A percentile compares a stretch with the other conserved stretches of the same genome.
These are phyloP conservation scores for Monosporascus sp. DNA, from an alignment of 2,329 filamentous ascomycete species.

Conservation along the genomic window DNA sequence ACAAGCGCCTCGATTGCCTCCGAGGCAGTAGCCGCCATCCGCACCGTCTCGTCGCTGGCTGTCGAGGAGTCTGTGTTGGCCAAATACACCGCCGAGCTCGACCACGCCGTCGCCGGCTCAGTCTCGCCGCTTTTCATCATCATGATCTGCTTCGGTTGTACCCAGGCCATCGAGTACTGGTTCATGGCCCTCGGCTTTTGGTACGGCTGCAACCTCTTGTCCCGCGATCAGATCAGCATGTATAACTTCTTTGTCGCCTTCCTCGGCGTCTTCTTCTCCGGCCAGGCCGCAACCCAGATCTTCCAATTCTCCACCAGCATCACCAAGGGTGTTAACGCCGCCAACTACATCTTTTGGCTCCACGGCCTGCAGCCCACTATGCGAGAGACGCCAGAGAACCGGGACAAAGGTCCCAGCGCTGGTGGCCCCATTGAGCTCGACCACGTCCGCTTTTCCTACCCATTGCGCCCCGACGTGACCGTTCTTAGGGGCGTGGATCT, in stretches of 20 bases:
- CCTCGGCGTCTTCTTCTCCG: conserved; percentile 43
- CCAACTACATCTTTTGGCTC: conserved; percentile 48
- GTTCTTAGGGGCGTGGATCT: conserved; percentile 41
- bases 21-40: conserved; percentile 41
- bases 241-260: conserved; percentile 46
- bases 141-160: conserved; percentile 22
- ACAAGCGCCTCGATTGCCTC: conserved; percentile 39
- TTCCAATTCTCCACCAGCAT: conserved; percentile 47
- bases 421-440: conserved; percentile 41
- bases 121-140: conserved; percentile 11
- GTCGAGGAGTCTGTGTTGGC: conserved; percentile 30
- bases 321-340: conserved; percentile 44
- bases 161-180: conserved; percentile 26
- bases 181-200: conserved; percentile 32
- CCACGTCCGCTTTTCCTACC: conserved; percentile 60
- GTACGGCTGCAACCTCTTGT: conserved; percentile 29
- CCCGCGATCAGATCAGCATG: conserved; percentile 31
- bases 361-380: conserved; percentile 35
- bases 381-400: conserved; percentile 36
- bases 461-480: conserved; percentile 36
- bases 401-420: conserved; percentile 27
- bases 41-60: conserved; percentile 37
- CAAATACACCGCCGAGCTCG: conserved; percentile 29
- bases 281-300: conserved; percentile 35
- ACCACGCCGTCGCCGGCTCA: conserved; percentile 9